Evolutionary conservation across 1,284 basidiomycete species (phyloP), one percentile per base, ranked within the genome.

Genomic region (Ustilago tritici): DNA sequence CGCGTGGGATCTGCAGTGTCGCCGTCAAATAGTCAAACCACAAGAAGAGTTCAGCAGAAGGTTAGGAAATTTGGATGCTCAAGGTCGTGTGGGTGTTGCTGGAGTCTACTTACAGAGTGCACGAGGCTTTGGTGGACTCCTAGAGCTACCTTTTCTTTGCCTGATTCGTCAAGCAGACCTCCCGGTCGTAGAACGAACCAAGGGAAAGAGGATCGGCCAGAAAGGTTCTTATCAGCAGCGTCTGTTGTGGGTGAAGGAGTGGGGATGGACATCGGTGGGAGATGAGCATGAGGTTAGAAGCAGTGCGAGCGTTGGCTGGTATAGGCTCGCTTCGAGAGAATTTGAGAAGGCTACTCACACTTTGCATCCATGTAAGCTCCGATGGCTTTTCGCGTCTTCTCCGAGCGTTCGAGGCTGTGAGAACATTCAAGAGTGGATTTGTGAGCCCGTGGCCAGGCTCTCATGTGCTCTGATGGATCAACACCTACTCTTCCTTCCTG

Each of bases 121-220:
- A 64, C 63, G 6, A 77, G 61, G 35, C 70, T 76, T 49, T 65
- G 57, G 43, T 76, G 72, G 11, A 61, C 52, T 14, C 76, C 78
- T 12, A 82, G 67, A 6, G 77, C 65, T 19, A 82, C 78, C 28
- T 76, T 76, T 19, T 69, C 74, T 1, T 71, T 76, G 10, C 69
- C 77, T 4, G 76, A 87, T 1, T 89, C 88, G 65, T 92, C 88
- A 0, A 87, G 88, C 15, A 93, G 87, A 0, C 87, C 87, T 2
- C 91, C 91, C 3, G 92, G 92, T 4, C 92, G 90, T 15, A 93
- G 86, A 46, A 93, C 91, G 8, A 90, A 91, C 90, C 90, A 93
- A 52, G 90, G 88, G 87, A 93, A 92, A 0, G 88, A 82, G 19
- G 88, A 89, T 34, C 91, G 89, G 52, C 87, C 82, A 28, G 88